phyloP scores from a whole-genome alignment of 306 rosid species.

The Corylus americana region DNA sequence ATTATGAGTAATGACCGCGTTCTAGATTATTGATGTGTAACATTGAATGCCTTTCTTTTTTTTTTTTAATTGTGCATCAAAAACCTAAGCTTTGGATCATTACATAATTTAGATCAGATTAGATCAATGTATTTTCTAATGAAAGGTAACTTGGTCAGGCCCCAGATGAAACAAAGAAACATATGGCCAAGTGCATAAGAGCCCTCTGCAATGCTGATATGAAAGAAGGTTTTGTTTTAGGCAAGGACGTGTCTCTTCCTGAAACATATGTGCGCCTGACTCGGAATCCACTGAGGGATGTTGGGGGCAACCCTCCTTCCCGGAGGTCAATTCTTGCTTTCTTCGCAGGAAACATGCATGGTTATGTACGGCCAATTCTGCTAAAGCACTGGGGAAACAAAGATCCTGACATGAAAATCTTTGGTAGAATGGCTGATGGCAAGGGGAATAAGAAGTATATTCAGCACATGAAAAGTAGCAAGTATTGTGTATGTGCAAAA shows the following conservation, averaged over 20 bases:
- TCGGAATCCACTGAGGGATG: constrained; percentile 60
- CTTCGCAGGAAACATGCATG: constrained; percentile 87
- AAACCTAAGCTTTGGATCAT: background rate
- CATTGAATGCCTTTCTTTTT: background rate
- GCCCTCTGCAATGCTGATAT: constrained; percentile 92
- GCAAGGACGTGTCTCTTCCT: constrained; percentile 89
- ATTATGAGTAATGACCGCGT: background rate
- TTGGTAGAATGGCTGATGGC: constrained; percentile 52
- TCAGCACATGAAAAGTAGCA: constrained; percentile 77
- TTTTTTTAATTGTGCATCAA: background rate
- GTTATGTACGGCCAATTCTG: constrained; percentile 72
- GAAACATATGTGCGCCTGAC: constrained; percentile 62
- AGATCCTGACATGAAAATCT: constrained; percentile 86
- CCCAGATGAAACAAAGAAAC: constrained; percentile 68
- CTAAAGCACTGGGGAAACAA: constrained; percentile 77
- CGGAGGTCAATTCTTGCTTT: constrained; percentile 73
- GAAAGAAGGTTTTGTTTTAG: constrained; percentile 83
- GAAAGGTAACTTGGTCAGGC: constrained; percentile 62
- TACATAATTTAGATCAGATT: background rate
- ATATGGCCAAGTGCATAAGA: constrained; percentile 71
- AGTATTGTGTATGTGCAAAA: constrained; percentile 88
- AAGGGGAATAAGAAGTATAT: constrained; percentile 59
- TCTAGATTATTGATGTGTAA: background rate
- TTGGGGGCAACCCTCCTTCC: constrained; percentile 79
- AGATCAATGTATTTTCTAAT: constrained; percentile 34